These are phyloP conservation scores for Aureobasidium lini DNA, from an alignment of 2,329 filamentous ascomycete genomes.

Conservation along the genomic window DNA sequence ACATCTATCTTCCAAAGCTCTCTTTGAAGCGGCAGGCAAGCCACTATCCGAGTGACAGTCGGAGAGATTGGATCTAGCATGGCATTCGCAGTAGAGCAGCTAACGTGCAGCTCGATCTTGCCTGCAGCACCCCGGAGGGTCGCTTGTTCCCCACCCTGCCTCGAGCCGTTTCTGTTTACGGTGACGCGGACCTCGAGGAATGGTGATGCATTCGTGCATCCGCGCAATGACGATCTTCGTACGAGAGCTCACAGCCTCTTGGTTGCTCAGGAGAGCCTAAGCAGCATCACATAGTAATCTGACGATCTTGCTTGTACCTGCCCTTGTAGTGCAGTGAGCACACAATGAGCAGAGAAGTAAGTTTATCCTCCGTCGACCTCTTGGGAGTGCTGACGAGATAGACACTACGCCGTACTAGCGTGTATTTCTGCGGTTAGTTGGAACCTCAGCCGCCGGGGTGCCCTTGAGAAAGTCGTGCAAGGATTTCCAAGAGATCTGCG, in stretches of 20 bases:
- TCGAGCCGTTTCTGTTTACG: neutral
- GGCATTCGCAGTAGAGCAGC: constrained; percentile 2
- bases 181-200: constrained; percentile 3
- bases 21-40: neutral
- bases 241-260: neutral
- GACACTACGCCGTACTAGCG: neutral
- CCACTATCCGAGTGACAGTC: constrained; percentile 2
- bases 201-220: constrained; percentile 5
- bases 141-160: neutral
- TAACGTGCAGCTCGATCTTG: constrained; percentile 11
- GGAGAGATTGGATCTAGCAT: constrained; percentile 14
- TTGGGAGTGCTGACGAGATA: neutral
- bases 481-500: constrained; percentile 9
- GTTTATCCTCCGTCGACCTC: neutral
- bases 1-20: neutral
- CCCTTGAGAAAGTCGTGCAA: neutral
- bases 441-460: neutral
- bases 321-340: neutral
- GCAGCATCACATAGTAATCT: neutral
- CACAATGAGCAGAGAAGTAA: neutral
- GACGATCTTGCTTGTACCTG: neutral
- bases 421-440: neutral
- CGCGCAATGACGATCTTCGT: neutral
- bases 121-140: constrained; percentile 4
- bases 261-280: neutral